phyloP scores from a whole-genome alignment of 2,329 filamentous ascomycete genomes.

The Cladophialophora exuberans region DNA sequence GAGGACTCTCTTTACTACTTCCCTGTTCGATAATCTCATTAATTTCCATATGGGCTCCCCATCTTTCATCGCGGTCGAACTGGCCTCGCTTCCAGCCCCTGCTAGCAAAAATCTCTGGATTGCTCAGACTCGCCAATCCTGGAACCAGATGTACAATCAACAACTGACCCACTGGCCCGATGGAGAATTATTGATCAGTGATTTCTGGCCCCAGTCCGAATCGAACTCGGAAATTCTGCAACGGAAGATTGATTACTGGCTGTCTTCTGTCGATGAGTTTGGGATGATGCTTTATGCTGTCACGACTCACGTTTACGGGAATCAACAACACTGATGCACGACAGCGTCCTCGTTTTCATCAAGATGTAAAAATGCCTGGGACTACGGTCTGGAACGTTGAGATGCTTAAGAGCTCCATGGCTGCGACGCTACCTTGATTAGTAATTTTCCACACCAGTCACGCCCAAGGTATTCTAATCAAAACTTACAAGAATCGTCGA shows the following conservation, averaged over 20 bases:
- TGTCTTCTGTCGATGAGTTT: constrained; percentile 57
- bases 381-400: no score
- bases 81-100: constrained; percentile 50
- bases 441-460: no score
- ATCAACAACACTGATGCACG: background rate
- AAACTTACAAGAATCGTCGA: no score
- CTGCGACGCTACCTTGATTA: no score
- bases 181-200: constrained; percentile 50
- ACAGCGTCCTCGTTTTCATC: no score
- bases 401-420: no score
- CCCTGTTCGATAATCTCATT: constrained; percentile 57
- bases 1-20: constrained; percentile 56
- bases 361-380: no score
- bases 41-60: constrained; percentile 48
- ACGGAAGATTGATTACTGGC: constrained; percentile 53
- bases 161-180: constrained; percentile 49
- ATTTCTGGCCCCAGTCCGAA: constrained; percentile 52
- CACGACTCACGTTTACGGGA: constrained; percentile 49
- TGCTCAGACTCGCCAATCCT: constrained; percentile 41
- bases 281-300: constrained; percentile 59
- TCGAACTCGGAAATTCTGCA: constrained; percentile 38
- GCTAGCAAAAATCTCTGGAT: constrained; percentile 50
- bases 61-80: constrained; percentile 55
- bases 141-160: constrained; percentile 50
- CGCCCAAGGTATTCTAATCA: no score